Evolutionary conservation across 495 filamentous ascomycete genomes (phyloP).

Genomic region (Bryoglossum gracile): DNA sequence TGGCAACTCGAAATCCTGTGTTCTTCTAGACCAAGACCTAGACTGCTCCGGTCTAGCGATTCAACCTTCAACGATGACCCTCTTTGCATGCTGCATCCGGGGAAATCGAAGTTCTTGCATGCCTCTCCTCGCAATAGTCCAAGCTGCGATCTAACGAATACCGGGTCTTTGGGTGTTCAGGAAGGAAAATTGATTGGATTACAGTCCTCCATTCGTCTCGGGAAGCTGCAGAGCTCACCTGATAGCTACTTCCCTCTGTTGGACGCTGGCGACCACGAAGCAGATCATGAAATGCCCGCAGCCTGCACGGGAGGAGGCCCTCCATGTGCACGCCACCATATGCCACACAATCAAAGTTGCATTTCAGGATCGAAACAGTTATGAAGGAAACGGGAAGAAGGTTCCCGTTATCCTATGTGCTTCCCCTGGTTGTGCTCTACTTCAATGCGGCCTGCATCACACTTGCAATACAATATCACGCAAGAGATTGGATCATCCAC

Average conservation of each 20-base stretch:
- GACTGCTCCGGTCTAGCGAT: too few relatives aligned
- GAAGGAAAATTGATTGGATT: background rate
- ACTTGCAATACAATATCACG: constrained; percentile 2
- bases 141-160: background rate
- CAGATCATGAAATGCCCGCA: constrained; percentile 16
- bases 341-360: constrained; percentile 1
- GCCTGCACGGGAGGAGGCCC: constrained; percentile 2
- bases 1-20: too few relatives aligned
- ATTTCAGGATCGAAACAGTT: constrained; percentile 5
- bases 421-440: background rate
- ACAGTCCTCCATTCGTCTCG: background rate
- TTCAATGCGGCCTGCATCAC: background rate
- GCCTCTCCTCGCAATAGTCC: background rate
- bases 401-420: constrained; percentile 9
- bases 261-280: constrained; percentile 12
- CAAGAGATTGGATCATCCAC: background rate
- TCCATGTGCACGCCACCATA: constrained; percentile 14
- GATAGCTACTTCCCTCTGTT: constrained; percentile 7
- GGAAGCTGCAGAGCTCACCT: constrained; percentile 13
- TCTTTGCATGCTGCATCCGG: too few relatives aligned
- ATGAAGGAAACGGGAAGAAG: constrained; percentile 9
- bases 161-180: constrained; percentile 13
- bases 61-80: too few relatives aligned
- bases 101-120: too few relatives aligned
- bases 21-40: too few relatives aligned